Evolutionary conservation across 2,329 filamentous ascomycete species (phyloP).

Genomic region (Orbilia blumenaviensis): DNA sequence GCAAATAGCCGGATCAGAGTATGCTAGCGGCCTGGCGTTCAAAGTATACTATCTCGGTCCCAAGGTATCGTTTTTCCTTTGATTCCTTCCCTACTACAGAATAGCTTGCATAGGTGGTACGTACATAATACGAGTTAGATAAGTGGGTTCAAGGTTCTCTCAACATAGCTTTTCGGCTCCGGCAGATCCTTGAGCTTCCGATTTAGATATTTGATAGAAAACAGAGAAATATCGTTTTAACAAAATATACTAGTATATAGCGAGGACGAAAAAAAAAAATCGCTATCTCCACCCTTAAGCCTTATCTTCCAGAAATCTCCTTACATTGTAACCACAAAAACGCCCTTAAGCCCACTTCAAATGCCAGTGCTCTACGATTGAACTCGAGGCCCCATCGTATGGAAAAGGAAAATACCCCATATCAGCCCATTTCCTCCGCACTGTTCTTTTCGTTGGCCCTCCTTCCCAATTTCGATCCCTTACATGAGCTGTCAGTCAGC

Average conservation of each 20-base stretch:
- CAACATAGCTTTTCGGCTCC: neutral
- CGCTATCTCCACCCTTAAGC: neutral
- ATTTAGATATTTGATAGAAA: neutral
- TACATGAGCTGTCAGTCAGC: conserved; percentile 18
- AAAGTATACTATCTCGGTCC: conserved; percentile 19
- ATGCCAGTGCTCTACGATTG: no score
- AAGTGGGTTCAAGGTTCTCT: neutral
- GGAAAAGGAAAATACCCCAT: neutral
- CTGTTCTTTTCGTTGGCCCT: conserved; percentile 5
- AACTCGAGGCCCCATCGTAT: neutral
- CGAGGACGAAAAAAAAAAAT: neutral
- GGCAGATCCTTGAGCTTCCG: neutral
- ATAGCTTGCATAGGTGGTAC: conserved; percentile 7
- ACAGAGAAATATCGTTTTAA: neutral
- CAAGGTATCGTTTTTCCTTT: neutral
- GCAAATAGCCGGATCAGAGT: conserved; percentile 31
- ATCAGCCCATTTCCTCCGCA: neutral
- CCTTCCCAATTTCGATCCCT: conserved; percentile 1
- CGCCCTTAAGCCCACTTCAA: neutral
- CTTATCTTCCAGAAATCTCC: conserved; percentile 5
- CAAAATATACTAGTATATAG: neutral
- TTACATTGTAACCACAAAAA: neutral
- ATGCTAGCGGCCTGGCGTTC: conserved; percentile 36
- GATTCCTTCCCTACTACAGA: neutral
- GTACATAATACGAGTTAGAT: conserved; percentile 1